A percentile compares a stretch with the other conserved stretches of the same genome.
Evolutionary conservation across 2,329 filamentous ascomycete species (phyloP).

Genomic region (Aspergillus sp.): DNA sequence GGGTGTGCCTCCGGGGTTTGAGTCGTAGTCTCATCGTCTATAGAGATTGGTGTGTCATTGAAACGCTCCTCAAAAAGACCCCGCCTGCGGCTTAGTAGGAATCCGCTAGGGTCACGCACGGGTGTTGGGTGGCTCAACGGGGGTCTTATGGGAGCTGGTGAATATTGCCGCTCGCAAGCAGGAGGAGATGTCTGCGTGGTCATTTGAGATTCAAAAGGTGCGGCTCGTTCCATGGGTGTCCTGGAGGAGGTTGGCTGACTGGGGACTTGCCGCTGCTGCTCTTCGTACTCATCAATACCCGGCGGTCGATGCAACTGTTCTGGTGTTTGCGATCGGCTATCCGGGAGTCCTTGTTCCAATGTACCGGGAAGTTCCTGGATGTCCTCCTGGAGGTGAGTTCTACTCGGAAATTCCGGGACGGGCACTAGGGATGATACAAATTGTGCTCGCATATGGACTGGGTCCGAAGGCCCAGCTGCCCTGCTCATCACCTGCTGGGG

Average conservation of each 20-base stretch:
- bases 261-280: not conserved
- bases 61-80: not conserved
- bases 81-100: not conserved
- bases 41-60: slow-evolving; percentile 14
- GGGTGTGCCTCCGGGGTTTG: not conserved
- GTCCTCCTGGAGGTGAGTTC: not conserved
- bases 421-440: slow-evolving; percentile 2
- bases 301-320: slow-evolving; percentile 27
- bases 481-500: not conserved
- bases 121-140: slow-evolving; percentile 10
- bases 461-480: not conserved
- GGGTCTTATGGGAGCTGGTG: not conserved
- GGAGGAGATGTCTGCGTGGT: not conserved
- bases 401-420: slow-evolving; percentile 1
- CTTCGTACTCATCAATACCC: slow-evolving; percentile 9
- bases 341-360: slow-evolving; percentile 34
- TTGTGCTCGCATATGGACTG: not conserved
- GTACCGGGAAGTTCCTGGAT: slow-evolving; percentile 31
- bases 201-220: not conserved
- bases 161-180: not conserved
- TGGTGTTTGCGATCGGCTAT: slow-evolving; percentile 32
- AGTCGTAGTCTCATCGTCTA: not conserved
- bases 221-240: not conserved
- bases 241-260: not conserved
- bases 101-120: slow-evolving; percentile 1